Base-by-base conservation (phyloP, 2,329 filamentous ascomycete species). In the Fusarium torulosum region DNA sequence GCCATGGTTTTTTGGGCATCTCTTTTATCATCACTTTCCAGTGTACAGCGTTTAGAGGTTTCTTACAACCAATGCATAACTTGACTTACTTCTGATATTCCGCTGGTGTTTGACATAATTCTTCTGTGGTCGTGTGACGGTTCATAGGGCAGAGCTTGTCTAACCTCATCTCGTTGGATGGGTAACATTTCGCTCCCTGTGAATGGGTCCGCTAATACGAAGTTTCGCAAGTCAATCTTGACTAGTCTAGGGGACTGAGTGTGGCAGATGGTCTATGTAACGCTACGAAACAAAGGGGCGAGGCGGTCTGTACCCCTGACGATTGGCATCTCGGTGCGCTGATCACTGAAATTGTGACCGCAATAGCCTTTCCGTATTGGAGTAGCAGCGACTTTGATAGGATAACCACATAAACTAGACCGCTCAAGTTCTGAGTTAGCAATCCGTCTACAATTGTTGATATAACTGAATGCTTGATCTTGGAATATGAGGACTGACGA, bases 41-140 rank as follows among this genome's bases (percentile, higher is more conserved):
- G 47, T 53, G 49, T 46, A 65, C 25, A 66, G 62, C 62, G 54
- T 61, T 13, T 66, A 53, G 49, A 66, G 46, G 23, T 40, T 47
- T 41, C 35, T 9, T 60, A 38, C 44, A 51, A 50, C 33, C 20
- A 53, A 66, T 55, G 23, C 49, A 54, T 54, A 47, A 27, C 29
- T 40, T 44, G 20, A 35, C 35, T 33, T 11, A 25, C 13, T 21
- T 35, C 1, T 35, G 27, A 6, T 17, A 15, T n/a, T 35, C 15
- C 5, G 11, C 7, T 29, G 1, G 1, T 11, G 14, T 15, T 35
- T 35, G 33, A n/a, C 35, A 20, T 15, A 13, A 11, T 53, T 5
- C 10, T n/a, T 4, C 6, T 19, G 10, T 59, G 20, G 1, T 17
- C 13, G 21, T 15, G 43, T 59, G 57, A 59, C 2, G 14, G 6